Conservation (phyloP, 1,139 yeast species). For the Geotrichum bryndzae region DNA sequence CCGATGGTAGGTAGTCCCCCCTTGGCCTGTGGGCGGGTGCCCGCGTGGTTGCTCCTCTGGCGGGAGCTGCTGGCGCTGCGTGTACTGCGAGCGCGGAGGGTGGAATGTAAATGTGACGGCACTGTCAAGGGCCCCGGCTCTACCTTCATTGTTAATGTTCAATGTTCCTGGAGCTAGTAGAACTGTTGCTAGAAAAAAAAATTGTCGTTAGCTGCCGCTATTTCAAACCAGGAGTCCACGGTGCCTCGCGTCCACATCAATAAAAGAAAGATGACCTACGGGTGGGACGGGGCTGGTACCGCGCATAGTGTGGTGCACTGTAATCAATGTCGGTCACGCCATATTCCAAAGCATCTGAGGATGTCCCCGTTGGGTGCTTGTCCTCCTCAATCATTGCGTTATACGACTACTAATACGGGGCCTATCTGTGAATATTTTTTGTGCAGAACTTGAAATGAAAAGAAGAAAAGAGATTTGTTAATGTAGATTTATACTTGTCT, state of each 20-base stretch:
- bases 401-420: not conserved
- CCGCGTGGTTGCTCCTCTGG: no score
- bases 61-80: not conserved
- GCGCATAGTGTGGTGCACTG: constrained; percentile 13
- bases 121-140: not conserved
- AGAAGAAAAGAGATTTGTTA: not conserved
- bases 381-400: not conserved
- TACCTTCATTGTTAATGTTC: no score
- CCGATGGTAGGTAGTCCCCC: not conserved
- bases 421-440: not conserved
- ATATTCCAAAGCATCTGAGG: not conserved
- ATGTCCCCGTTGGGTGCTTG: not conserved
- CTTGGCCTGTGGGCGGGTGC: no score
- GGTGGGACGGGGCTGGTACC: constrained; percentile 5
- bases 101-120: constrained; percentile 5
- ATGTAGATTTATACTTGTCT: not conserved
- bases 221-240: not conserved
- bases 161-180: not conserved
- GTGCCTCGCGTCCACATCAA: not conserved
- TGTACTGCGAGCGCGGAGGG: constrained; percentile 13
- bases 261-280: not conserved
- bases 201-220: not conserved
- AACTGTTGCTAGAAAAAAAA: not conserved
- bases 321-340: constrained; percentile 2
- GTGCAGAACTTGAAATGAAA: not conserved